A percentile compares a stretch with the other conserved stretches of the same genome.
Evolutionary conservation across 2,329 filamentous ascomycete genomes (phyloP).

Genomic region (Fusarium floridanum): DNA sequence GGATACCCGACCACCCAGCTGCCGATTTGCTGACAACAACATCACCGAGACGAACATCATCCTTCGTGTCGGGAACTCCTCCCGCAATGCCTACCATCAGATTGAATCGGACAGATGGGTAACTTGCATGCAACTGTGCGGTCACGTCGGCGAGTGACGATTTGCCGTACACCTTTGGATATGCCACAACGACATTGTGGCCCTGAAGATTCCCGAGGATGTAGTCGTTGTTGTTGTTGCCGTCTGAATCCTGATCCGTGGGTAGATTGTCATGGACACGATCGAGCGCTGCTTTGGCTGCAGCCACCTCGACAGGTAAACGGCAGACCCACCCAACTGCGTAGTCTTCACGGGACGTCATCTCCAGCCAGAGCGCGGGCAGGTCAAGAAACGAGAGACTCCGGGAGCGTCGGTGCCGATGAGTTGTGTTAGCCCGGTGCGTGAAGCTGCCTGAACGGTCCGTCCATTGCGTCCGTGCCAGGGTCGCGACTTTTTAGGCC

Average conservation of each 20-base stretch:
- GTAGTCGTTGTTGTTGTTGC: neutral
- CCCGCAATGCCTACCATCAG: constrained; percentile 3
- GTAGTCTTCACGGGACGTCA: neutral
- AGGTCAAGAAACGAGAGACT: neutral
- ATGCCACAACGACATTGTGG: constrained; percentile 7
- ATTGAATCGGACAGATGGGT: neutral
- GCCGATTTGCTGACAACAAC: constrained; percentile 8
- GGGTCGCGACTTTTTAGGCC: too few relatives aligned
- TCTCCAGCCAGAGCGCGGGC: neutral
- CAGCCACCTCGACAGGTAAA: neutral
- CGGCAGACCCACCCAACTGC: neutral
- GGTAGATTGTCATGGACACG: neutral
- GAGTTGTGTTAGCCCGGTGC: neutral
- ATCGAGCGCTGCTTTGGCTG: neutral
- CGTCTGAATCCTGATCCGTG: neutral
- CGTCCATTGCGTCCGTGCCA: too few relatives aligned
- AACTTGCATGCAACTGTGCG: neutral
- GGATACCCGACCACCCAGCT: constrained; percentile 1
- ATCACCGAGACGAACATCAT: constrained; percentile 4
- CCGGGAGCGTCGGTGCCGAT: neutral
- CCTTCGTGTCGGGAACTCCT: constrained; percentile 2
- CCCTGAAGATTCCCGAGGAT: constrained; percentile 1
- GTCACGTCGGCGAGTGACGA: constrained; percentile 1
- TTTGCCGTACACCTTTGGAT: constrained; percentile 1
- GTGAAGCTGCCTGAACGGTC: neutral